Percentiles rank a stretch among this genome's conserved stretches.
These are phyloP conservation scores for Nicotiana rustica DNA, from an alignment of 305 asterid genomes.

Conservation along the genomic window DNA sequence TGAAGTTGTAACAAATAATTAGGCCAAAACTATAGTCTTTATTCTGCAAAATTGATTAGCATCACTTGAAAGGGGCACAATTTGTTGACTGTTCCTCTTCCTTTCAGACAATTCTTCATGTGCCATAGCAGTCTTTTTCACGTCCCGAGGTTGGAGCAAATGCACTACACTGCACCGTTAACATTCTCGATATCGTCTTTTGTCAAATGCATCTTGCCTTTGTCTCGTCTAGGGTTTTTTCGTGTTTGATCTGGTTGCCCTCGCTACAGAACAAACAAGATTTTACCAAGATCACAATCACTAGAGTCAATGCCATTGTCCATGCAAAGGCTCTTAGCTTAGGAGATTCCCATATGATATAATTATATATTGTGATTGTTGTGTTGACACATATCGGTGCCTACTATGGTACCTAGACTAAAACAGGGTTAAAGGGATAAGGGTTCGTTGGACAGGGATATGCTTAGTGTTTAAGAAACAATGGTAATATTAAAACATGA, in stretches of 20 bases:
- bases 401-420: background rate
- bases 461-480: background rate
- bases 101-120: background rate
- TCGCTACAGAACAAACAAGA: conserved; percentile 49
- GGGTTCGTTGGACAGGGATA: background rate
- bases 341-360: background rate
- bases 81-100: background rate
- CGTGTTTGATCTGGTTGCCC: conserved; percentile 65
- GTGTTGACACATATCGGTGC: background rate
- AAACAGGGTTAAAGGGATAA: background rate
- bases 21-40: conserved; percentile 8
- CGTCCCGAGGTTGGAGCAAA: background rate
- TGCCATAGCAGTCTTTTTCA: background rate
- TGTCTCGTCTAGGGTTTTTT: conserved; percentile 51
- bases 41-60: conserved; percentile 34
- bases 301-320: background rate
- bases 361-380: conserved; percentile 9
- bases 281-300: conserved; percentile 1
- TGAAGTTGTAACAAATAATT: conserved; percentile 1
- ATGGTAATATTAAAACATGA: background rate
- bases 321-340: conserved; percentile 30
- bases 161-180: conserved; percentile 38
- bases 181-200: conserved; percentile 67
- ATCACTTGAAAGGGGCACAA: conserved; percentile 10
- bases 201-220: conserved; percentile 71